phyloP scores from a whole-genome alignment of 345 rosid species.

The Dimocarpus longan region DNA sequence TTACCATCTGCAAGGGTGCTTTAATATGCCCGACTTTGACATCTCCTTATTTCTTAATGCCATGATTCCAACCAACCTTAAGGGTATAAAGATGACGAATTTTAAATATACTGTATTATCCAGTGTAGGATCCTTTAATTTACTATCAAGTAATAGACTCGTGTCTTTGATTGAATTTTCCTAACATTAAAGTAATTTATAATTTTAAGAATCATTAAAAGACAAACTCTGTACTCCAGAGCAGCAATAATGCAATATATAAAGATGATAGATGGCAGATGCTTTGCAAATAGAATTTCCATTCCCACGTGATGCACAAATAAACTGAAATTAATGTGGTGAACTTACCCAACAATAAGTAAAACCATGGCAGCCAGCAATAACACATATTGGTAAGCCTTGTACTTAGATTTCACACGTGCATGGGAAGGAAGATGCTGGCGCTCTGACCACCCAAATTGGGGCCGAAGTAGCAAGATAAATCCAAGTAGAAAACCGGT shows the following conservation, averaged over 20 bases:
- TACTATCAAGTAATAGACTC: too few species aligned
- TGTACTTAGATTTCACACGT: conserved; percentile 64
- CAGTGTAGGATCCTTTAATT: too few species aligned
- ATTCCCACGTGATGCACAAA: background rate
- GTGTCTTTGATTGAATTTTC: too few species aligned
- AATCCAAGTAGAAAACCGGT: conserved; percentile 76
- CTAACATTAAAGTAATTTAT: too few species aligned
- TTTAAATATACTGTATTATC: too few species aligned
- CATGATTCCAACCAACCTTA: background rate
- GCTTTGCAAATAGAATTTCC: background rate
- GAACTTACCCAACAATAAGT: conserved; percentile 63
- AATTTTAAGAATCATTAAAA: too few species aligned
- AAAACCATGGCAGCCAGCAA: conserved; percentile 46
- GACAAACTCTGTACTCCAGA: too few species aligned
- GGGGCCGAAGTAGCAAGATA: conserved; percentile 69
- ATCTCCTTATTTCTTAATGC: background rate
- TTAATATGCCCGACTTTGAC: background rate
- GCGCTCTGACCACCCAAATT: conserved; percentile 68
- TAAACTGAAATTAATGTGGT: background rate
- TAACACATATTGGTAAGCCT: conserved; percentile 70
- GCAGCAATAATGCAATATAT: too few species aligned
- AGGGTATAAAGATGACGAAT: too few species aligned
- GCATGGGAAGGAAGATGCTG: conserved; percentile 49
- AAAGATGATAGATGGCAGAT: too few species aligned
- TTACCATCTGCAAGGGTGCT: background rate